phyloP scores from a whole-genome alignment of 306 rosid genomes.

The Acacia confusa region DNA sequence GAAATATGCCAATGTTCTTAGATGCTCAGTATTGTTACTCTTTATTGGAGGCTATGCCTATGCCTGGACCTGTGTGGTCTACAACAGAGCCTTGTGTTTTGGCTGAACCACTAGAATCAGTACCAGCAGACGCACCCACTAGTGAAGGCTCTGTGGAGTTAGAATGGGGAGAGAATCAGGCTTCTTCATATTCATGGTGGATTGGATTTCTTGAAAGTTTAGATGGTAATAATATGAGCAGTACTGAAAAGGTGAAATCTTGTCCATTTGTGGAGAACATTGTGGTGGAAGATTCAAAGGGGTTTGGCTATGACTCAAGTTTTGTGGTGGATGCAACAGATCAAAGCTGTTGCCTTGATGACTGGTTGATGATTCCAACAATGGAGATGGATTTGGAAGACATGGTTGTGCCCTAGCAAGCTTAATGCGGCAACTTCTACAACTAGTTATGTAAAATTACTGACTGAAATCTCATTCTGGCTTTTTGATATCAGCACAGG shows the following conservation, averaged over 20 bases:
- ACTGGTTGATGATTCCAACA: conserved; percentile 35
- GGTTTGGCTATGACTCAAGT: background rate
- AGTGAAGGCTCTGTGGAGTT: background rate
- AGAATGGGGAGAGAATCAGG: conserved; percentile 15
- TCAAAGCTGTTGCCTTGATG: background rate
- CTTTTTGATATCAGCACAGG: background rate
- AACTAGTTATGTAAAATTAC: background rate
- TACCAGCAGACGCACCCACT: background rate
- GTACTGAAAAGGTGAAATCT: background rate
- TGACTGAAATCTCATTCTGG: background rate
- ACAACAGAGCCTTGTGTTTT: background rate
- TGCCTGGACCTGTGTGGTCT: conserved; percentile 9
- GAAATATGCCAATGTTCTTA: conserved; percentile 20
- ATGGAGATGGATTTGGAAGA: conserved; percentile 39
- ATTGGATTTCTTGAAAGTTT: background rate
- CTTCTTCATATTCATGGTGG: conserved; percentile 19
- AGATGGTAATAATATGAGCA: background rate
- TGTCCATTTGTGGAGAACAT: background rate
- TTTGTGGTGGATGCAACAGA: background rate
- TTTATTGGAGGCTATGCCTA: conserved; percentile 52
- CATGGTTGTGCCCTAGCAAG: conserved; percentile 16
- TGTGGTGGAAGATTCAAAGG: background rate
- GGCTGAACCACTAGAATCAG: background rate
- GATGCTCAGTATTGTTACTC: conserved; percentile 42
- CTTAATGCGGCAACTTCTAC: background rate